These are phyloP conservation scores for Eucalyptus globulus DNA, from an alignment of 345 rosid species.

Conservation along the genomic window DNA sequence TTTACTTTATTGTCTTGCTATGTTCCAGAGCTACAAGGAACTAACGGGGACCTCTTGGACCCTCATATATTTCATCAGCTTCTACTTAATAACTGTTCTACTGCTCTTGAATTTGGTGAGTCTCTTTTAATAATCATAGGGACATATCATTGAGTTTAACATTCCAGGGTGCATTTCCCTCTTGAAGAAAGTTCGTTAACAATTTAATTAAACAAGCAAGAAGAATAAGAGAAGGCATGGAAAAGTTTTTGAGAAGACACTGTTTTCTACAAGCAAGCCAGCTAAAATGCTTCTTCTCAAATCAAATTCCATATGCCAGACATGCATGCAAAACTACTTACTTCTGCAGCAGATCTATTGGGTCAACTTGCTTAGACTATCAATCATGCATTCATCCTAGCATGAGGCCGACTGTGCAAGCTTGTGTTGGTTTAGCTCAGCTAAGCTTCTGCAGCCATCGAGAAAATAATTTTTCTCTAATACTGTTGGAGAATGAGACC, in stretches of 20 bases:
- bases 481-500: not conserved
- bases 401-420: not conserved
- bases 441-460: not conserved
- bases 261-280: not conserved
- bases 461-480: not conserved
- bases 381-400: not conserved
- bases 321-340: not conserved
- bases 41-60: conserved; percentile 84
- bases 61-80: conserved; percentile 80
- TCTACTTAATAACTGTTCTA: conserved; percentile 67
- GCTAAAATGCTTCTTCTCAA: not conserved
- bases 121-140: not conserved
- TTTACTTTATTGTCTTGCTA: not conserved
- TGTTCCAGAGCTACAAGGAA: conserved; percentile 67
- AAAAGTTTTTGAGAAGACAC: not conserved
- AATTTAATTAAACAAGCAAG: not conserved
- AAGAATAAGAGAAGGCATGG: not conserved
- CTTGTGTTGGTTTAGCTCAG: not conserved
- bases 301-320: not conserved
- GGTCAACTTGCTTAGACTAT: not conserved
- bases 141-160: not conserved
- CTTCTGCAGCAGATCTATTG: not conserved
- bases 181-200: not conserved
- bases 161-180: not conserved
- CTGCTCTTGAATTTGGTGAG: conserved; percentile 91